phyloP scores from a whole-genome alignment of 345 rosid species.

The Dipteronia sinensis region DNA sequence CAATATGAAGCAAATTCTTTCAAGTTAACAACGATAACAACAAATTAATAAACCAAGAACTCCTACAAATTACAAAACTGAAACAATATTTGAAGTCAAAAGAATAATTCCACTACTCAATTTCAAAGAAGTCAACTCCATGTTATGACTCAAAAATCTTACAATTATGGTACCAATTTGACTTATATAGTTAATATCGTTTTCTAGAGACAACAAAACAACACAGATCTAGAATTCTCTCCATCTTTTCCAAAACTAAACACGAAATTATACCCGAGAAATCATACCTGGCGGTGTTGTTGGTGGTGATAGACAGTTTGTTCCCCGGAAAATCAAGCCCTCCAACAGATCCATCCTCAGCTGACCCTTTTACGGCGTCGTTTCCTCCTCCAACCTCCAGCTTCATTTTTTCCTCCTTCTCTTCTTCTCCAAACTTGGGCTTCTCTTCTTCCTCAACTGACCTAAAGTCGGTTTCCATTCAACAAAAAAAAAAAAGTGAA shows the following conservation, averaged over 20 bases:
- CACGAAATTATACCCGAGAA: not conserved
- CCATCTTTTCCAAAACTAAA: not conserved
- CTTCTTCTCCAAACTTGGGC: constrained; percentile 21
- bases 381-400: constrained; percentile 20
- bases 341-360: constrained; percentile 38
- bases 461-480: constrained; percentile 5
- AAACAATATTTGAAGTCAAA: not conserved
- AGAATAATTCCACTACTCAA: not conserved
- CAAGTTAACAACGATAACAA: not conserved
- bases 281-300: constrained; percentile 27
- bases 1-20: not conserved
- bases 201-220: not conserved
- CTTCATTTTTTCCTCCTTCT: constrained; percentile 23
- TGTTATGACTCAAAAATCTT: not conserved
- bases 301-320: not conserved
- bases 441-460: constrained; percentile 15
- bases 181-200: no score
- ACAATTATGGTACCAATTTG: not conserved
- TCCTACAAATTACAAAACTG: not conserved
- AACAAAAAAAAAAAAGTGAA: not conserved
- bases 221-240: not conserved
- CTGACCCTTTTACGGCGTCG: constrained; percentile 15
- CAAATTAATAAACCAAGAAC: not conserved
- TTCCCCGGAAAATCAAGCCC: constrained; percentile 22
- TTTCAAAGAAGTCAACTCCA: not conserved